These are phyloP conservation scores for Ogataea ganodermae DNA, from an alignment of 805 yeast genomes.

Conservation along the genomic window DNA sequence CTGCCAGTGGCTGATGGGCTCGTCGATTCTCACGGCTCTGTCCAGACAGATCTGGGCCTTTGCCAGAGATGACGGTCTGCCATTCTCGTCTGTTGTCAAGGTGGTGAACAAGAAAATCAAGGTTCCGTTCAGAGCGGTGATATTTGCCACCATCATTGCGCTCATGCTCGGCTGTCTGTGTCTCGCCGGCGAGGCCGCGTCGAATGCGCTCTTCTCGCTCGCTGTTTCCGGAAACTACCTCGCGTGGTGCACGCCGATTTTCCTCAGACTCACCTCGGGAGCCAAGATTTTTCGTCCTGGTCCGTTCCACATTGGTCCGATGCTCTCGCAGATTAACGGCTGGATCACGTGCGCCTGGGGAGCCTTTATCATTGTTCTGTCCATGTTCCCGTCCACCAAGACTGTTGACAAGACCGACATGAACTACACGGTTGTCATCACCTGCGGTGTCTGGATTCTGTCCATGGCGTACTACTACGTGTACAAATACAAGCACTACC, in stretches of 20 bases:
- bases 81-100: conserved; percentile 56
- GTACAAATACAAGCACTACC: conserved; percentile 54
- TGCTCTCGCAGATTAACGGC: conserved; percentile 45
- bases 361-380: conserved; percentile 52
- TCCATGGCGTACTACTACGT: conserved; percentile 51
- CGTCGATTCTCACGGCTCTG: conserved; percentile 60
- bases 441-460: conserved; percentile 59
- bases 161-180: conserved; percentile 57
- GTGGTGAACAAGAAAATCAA: conserved; percentile 54
- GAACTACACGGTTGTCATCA: conserved; percentile 72
- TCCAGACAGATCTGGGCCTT: conserved; percentile 77
- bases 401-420: conserved; percentile 47
- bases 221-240: conserved; percentile 63
- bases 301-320: conserved; percentile 60
- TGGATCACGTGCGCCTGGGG: conserved; percentile 52
- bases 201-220: conserved; percentile 67
- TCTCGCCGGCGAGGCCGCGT: conserved; percentile 59
- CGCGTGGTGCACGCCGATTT: conserved; percentile 64
- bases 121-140: conserved; percentile 69
- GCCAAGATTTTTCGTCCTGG: conserved; percentile 60
- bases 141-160: conserved; percentile 53
- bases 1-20: conserved; percentile 69
- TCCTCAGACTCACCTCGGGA: conserved; percentile 53
- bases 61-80: conserved; percentile 76
- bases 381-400: conserved; percentile 58